Percentiles rank a stretch among this genome's conserved stretches.
Evolutionary conservation across 768 basidiomycete species (phyloP).

Genomic region (Kwoniella bestiolae): DNA sequence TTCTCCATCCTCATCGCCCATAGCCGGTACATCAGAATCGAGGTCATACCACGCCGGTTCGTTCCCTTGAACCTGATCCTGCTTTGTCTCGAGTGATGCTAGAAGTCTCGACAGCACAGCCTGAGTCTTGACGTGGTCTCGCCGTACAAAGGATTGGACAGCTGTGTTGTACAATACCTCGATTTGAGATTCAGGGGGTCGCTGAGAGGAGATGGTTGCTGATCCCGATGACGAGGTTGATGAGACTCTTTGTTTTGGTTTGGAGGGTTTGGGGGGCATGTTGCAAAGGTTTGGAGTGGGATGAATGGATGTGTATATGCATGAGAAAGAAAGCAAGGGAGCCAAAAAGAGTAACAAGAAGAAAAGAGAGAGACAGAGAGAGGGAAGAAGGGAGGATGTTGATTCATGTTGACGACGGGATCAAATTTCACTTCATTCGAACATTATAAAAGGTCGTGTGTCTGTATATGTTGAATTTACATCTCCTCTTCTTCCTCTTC

Average conservation of each 20-base stretch:
- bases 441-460: too few species aligned
- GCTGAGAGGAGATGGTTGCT: conserved; percentile 2
- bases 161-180: conserved; percentile 50
- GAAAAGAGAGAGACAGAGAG: background rate
- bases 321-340: background rate
- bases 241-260: background rate
- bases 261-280: conserved; percentile 20
- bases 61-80: background rate
- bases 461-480: too few species aligned
- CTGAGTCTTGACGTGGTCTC: conserved; percentile 46
- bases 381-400: background rate
- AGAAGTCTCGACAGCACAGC: conserved; percentile 32
- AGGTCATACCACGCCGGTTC: conserved; percentile 32
- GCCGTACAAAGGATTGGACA: conserved; percentile 47
- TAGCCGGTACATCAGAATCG: background rate
- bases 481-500: background rate
- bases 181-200: conserved; percentile 28
- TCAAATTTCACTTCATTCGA: conserved; percentile 23
- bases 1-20: background rate
- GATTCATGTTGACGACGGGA: conserved; percentile 11
- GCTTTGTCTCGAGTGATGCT: background rate
- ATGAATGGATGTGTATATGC: background rate
- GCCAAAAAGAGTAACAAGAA: conserved; percentile 3
- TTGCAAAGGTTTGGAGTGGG: background rate
- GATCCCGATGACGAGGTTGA: conserved; percentile 9